Conservation (phyloP, 2,329 filamentous ascomycete species). For the Cytospora paraplurivora region DNA sequence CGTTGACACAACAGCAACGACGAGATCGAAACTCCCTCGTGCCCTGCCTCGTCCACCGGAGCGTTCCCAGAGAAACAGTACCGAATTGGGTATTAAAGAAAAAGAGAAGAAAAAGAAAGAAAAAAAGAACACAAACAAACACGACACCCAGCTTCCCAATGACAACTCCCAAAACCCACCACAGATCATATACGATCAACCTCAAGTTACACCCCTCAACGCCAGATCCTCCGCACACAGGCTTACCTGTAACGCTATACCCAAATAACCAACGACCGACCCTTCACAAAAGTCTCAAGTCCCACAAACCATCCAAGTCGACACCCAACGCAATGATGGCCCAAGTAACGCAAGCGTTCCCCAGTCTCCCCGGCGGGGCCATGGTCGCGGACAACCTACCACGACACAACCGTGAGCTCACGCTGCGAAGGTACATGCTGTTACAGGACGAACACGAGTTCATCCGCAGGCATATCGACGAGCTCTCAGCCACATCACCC, state of each 20-base stretch:
- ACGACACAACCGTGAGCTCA: slow-evolving; percentile 47
- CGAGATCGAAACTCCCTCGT: not conserved
- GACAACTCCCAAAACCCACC: slow-evolving; percentile 26
- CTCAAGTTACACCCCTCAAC: slow-evolving; percentile 16
- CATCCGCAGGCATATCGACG: slow-evolving; percentile 53
- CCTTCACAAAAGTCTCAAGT: not conserved
- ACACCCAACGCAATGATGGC: slow-evolving; percentile 27
- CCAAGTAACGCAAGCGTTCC: slow-evolving; percentile 6
- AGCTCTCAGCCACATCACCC: slow-evolving; percentile 45
- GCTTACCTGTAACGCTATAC: not conserved
- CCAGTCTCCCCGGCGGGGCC: slow-evolving; percentile 1
- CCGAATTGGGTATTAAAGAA: too few species aligned
- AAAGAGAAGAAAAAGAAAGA: too few species aligned
- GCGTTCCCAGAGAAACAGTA: not conserved
- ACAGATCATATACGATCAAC: slow-evolving; percentile 29
- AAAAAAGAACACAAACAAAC: slow-evolving; percentile 6
- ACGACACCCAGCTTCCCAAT: slow-evolving; percentile 22
- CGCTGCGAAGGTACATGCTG: slow-evolving; percentile 56
- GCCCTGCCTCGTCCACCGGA: not conserved
- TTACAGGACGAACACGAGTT: slow-evolving; percentile 58
- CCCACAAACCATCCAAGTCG: slow-evolving; percentile 26
- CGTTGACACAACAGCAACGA: not conserved
- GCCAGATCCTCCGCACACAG: slow-evolving; percentile 9
- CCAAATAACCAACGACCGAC: slow-evolving; percentile 12
- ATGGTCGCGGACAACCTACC: slow-evolving; percentile 24